Percentiles rank a stretch among this genome's conserved stretches.
Evolutionary conservation across 2,329 filamentous ascomycete species (phyloP).

Genomic region (Penicillium verrucosum): DNA sequence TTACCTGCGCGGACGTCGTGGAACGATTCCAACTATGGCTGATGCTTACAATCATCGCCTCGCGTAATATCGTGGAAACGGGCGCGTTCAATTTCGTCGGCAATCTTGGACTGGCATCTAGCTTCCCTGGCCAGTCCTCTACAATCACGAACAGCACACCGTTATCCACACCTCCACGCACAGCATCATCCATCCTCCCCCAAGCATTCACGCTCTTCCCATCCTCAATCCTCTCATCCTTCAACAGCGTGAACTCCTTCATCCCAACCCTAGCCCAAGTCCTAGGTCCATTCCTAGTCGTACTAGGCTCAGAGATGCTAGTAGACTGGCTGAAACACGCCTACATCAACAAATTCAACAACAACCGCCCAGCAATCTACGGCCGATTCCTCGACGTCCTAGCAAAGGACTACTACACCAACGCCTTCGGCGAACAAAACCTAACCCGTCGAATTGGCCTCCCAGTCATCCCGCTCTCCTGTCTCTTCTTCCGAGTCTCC

Average conservation of each 20-base stretch:
- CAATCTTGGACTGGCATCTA: conserved; percentile 33
- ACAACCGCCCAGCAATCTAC: conserved; percentile 87
- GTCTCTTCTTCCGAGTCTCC: conserved; percentile 88
- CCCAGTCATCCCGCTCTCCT: conserved; percentile 87
- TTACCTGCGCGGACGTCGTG: conserved; percentile 94
- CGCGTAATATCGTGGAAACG: conserved; percentile 94
- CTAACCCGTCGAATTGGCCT: conserved; percentile 85
- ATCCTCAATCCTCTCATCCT: conserved; percentile 54
- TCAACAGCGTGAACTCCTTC: conserved; percentile 44
- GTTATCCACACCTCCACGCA: conserved; percentile 55
- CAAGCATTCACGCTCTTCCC: conserved; percentile 76
- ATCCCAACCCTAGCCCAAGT: conserved; percentile 65
- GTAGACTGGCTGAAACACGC: conserved; percentile 97
- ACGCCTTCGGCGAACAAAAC: conserved; percentile 87
- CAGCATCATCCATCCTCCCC: conserved; percentile 70
- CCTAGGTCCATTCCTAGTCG: conserved; percentile 86
- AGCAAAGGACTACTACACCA: conserved; percentile 96
- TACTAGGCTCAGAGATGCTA: conserved; percentile 92
- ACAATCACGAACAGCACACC: conserved; percentile 48
- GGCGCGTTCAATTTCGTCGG: conserved; percentile 67
- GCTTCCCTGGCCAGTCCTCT: conserved; percentile 29
- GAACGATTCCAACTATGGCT: conserved; percentile 97
- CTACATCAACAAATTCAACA: conserved; percentile 98
- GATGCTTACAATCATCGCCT: conserved; percentile 92
- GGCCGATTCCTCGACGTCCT: conserved; percentile 86